A percentile compares a stretch with the other conserved stretches of the same genome.
Conservation (phyloP, 495 filamentous ascomycete genomes). For the Bacidia gigantensis region DNA sequence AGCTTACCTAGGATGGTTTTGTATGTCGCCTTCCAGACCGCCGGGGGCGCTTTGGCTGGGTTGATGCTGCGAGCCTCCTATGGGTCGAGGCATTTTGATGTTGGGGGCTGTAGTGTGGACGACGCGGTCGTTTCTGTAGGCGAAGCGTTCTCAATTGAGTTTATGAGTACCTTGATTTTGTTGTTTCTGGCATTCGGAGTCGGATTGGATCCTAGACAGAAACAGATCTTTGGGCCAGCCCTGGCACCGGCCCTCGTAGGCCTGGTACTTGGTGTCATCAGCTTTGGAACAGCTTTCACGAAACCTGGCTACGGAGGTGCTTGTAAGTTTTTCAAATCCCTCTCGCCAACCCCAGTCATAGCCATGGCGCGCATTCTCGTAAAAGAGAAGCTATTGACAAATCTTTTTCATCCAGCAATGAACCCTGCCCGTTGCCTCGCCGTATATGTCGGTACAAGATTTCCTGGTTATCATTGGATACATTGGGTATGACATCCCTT, state of each 20-base stretch:
- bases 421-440: background rate
- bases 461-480: background rate
- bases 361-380: background rate
- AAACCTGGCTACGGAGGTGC: background rate
- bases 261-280: background rate
- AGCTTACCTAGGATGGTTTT: background rate
- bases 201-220: background rate
- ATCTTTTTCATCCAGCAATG: too few relatives aligned
- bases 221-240: background rate
- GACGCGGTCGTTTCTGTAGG: background rate
- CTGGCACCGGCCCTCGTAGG: background rate
- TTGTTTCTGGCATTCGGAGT: background rate
- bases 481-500: background rate
- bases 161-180: background rate
- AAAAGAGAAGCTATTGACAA: background rate
- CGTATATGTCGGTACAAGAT: background rate
- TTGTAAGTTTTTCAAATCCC: background rate
- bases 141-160: background rate
- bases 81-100: background rate
- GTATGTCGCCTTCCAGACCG: background rate
- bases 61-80: background rate
- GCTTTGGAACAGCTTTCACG: background rate
- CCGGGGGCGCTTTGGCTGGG: background rate
- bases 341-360: background rate
- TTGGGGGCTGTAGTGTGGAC: background rate